phyloP scores from a whole-genome alignment of 2,329 filamentous ascomycete species.

The Fusarium guadeloupense region DNA sequence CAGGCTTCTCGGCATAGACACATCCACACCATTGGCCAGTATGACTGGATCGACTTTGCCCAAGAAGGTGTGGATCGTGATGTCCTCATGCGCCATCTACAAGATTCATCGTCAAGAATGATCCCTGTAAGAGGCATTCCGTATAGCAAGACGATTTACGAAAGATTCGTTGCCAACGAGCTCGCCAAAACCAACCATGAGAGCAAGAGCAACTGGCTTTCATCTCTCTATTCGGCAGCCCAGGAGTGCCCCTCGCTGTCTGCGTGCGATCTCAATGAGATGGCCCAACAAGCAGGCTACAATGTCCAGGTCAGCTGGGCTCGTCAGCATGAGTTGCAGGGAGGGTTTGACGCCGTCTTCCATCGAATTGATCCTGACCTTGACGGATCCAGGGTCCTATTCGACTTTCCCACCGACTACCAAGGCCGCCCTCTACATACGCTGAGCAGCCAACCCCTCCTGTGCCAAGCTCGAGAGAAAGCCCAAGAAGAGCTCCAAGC shows the following conservation, averaged over 20 bases:
- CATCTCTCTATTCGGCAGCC: too few relatives aligned
- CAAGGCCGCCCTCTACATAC: too few relatives aligned
- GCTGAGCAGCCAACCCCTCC: too few relatives aligned
- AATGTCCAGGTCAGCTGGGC: slow-evolving; percentile 58
- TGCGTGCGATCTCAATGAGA: slow-evolving; percentile 27
- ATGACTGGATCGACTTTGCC: slow-evolving; percentile 40
- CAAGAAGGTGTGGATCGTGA: too few relatives aligned
- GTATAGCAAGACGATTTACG: slow-evolving; percentile 45
- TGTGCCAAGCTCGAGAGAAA: too few relatives aligned
- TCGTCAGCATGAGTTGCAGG: slow-evolving; percentile 47
- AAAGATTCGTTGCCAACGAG: slow-evolving; percentile 30
- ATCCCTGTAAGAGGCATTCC: slow-evolving; percentile 43
- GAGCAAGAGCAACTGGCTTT: too few relatives aligned
- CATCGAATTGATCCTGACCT: slow-evolving; percentile 47
- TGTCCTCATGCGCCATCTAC: too few relatives aligned
- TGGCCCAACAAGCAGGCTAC: slow-evolving; percentile 52
- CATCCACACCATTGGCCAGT: slow-evolving; percentile 14
- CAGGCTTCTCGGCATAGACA: neutral
- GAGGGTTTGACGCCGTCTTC: slow-evolving; percentile 44
- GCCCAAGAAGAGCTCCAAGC: too few relatives aligned
- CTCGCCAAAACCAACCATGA: neutral
- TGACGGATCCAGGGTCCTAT: slow-evolving; percentile 21
- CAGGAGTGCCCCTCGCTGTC: slow-evolving; percentile 10
- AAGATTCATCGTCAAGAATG: slow-evolving; percentile 13
- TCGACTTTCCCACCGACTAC: slow-evolving; percentile 39